phyloP scores from a whole-genome alignment of 768 basidiomycete species.

The Mycena indigotica region DNA sequence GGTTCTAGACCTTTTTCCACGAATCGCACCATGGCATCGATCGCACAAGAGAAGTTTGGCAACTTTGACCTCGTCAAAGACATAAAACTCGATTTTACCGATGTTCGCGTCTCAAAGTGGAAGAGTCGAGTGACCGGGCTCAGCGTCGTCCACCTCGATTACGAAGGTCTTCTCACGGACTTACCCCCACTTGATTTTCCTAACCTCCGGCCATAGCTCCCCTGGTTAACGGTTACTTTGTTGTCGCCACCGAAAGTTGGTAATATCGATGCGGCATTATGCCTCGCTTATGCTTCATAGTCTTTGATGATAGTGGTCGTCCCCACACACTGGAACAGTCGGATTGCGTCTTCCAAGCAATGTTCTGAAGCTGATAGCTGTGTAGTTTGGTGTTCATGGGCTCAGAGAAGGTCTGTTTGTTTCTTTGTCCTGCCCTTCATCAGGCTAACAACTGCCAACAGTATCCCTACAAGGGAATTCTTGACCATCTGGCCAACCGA shows the following conservation, averaged over 20 bases:
- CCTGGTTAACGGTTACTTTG: conserved; percentile 89
- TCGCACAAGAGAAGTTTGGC: conserved; percentile 50
- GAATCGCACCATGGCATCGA: conserved; percentile 31
- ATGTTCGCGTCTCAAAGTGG: conserved; percentile 87
- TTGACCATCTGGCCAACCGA: conserved; percentile 93
- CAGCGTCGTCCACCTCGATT: conserved; percentile 87
- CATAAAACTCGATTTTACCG: conserved; percentile 76
- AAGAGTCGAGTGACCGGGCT: conserved; percentile 85
- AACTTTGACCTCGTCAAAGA: conserved; percentile 84
- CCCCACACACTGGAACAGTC: conserved; percentile 97
- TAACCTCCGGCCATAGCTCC: conserved; percentile 55
- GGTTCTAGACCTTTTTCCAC: not conserved
- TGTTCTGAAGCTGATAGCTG: conserved; percentile 6
- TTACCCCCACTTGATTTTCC: conserved; percentile 5
- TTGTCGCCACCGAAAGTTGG: conserved; percentile 85
- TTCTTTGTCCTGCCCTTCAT: not conserved
- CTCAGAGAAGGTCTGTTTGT: not conserved
- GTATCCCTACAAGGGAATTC: conserved; percentile 94
- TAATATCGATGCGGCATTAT: not conserved
- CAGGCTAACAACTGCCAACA: conserved; percentile 68
- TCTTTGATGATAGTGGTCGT: conserved; percentile 92
- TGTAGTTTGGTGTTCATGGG: conserved; percentile 20
- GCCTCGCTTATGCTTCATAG: conserved; percentile 38
- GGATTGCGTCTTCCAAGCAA: conserved; percentile 29
- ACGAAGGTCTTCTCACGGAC: conserved; percentile 63